Evolutionary conservation across 148 eudicot species (phyloP).

Genomic region (Camellia sinensis): DNA sequence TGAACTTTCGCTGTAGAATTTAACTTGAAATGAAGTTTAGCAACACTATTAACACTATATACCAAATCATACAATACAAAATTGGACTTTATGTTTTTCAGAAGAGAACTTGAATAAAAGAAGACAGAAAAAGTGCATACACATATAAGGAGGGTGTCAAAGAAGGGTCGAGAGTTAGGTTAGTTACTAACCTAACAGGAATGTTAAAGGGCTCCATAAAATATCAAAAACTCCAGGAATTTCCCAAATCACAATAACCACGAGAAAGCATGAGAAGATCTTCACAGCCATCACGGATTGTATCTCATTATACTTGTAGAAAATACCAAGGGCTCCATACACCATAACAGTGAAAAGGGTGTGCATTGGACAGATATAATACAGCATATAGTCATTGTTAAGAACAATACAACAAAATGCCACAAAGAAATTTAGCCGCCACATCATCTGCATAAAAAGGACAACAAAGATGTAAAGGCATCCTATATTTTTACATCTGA

Average conservation of each 20-base stretch:
- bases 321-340: slow-evolving; percentile 90
- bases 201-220: slow-evolving; percentile 69
- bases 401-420: slow-evolving; percentile 77
- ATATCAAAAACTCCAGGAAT: slow-evolving; percentile 79
- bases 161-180: not conserved
- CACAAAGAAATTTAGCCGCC: slow-evolving; percentile 90
- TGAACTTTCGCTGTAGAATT: not conserved
- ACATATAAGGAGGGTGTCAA: not conserved
- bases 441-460: slow-evolving; percentile 81
- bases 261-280: slow-evolving; percentile 59
- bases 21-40: not conserved
- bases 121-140: not conserved
- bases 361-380: slow-evolving; percentile 96
- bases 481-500: not conserved
- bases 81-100: not conserved
- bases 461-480: slow-evolving; percentile 9
- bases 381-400: slow-evolving; percentile 81
- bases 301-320: slow-evolving; percentile 75
- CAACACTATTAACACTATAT: not conserved
- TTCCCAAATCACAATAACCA: slow-evolving; percentile 79
- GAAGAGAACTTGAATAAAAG: not conserved
- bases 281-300: slow-evolving; percentile 72
- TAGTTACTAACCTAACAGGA: slow-evolving; percentile 60
- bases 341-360: slow-evolving; percentile 92
- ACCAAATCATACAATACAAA: not conserved